These are phyloP conservation scores for Neurospora sp. DNA, from an alignment of 495 filamentous ascomycete genomes.

Conservation along the genomic window DNA sequence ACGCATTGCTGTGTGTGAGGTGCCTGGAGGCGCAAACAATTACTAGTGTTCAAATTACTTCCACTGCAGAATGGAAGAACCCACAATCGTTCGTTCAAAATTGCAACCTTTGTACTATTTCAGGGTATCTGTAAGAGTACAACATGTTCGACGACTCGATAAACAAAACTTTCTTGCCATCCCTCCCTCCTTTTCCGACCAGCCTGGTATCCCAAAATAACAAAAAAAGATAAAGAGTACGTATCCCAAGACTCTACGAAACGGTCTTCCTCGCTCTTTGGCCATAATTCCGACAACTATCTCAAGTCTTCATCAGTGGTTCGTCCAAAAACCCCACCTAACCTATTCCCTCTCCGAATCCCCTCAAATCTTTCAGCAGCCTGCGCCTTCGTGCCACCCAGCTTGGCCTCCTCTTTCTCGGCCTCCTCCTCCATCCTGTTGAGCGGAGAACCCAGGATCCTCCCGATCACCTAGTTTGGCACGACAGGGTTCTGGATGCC, in stretches of 20 bases:
- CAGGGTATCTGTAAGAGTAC: neutral
- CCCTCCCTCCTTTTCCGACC: neutral
- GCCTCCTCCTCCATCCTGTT: neutral
- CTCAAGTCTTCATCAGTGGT: neutral
- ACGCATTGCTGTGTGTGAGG: neutral
- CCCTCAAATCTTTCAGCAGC: neutral
- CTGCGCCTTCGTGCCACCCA: neutral
- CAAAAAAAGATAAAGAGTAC: neutral
- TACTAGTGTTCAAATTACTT: neutral
- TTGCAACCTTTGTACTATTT: neutral
- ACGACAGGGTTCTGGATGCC: slow-evolving; percentile 14
- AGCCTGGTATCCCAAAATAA: neutral
- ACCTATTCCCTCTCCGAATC: neutral
- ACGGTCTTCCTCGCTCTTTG: neutral
- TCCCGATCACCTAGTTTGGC: slow-evolving; percentile 10
- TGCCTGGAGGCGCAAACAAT: neutral
- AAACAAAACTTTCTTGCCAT: neutral
- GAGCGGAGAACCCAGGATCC: neutral
- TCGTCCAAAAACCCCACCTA: neutral
- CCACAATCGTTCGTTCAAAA: neutral
- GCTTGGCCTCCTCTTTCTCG: neutral
- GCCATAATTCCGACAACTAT: neutral
- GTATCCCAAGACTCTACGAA: neutral
- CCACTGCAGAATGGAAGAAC: neutral
- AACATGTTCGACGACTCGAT: neutral